phyloP scores from a whole-genome alignment of 805 yeast genomes.

The Myxozyma neglecta region DNA sequence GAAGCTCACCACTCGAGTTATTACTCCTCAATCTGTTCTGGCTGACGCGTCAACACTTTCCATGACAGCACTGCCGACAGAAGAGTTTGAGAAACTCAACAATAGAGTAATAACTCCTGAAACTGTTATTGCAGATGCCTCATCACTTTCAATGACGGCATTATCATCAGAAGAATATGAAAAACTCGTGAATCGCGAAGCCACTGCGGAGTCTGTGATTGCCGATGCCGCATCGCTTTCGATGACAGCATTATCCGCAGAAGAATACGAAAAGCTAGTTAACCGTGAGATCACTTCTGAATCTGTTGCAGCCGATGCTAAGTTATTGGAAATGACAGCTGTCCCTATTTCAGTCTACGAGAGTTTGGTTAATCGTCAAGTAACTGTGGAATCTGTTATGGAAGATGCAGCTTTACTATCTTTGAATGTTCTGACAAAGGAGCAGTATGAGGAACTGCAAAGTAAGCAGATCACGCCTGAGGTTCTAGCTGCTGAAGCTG shows the following conservation, averaged over 20 bases:
- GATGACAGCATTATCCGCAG: constrained; percentile 28
- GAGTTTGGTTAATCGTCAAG: constrained; percentile 1
- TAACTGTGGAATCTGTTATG: constrained; percentile 5
- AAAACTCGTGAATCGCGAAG: constrained; percentile 10
- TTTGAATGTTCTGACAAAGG: constrained; percentile 7
- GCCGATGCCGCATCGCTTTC: constrained; percentile 26
- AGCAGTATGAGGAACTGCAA: not conserved
- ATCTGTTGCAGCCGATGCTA: constrained; percentile 11
- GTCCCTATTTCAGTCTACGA: constrained; percentile 30
- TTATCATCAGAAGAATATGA: constrained; percentile 33
- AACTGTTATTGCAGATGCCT: constrained; percentile 12
- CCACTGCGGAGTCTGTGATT: constrained; percentile 4
- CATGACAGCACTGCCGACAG: constrained; percentile 7
- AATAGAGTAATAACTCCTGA: not conserved
- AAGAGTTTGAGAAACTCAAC: constrained; percentile 4
- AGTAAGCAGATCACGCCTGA: not conserved
- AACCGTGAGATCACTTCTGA: constrained; percentile 4
- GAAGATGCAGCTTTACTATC: constrained; percentile 24
- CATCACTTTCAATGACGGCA: constrained; percentile 14
- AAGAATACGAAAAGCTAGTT: constrained; percentile 9
- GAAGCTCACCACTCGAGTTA: constrained; percentile 11
- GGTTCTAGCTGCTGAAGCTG: constrained; percentile 7
- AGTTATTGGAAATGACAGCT: constrained; percentile 4
- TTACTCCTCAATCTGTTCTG: constrained; percentile 4
- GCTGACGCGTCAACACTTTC: constrained; percentile 28